Percentiles rank a stretch among this genome's conserved stretches.
Conservation (phyloP, 2,329 filamentous ascomycete genomes). For the Aureobasidium zeae region DNA sequence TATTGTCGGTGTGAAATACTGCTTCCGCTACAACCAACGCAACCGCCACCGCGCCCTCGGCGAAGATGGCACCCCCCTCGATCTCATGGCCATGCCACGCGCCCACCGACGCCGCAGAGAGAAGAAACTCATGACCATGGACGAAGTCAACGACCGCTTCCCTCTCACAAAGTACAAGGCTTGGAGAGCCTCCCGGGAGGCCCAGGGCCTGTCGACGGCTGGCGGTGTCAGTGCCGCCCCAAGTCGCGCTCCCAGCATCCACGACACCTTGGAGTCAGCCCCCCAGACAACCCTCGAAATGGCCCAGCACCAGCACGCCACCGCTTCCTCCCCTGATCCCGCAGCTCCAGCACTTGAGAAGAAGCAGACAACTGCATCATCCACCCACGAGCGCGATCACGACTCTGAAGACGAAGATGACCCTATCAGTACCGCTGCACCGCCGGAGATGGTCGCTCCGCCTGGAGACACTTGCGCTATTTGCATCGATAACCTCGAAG, state of each 20-base stretch:
- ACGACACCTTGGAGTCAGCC: slow-evolving; percentile 8
- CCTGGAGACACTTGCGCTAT: slow-evolving; percentile 93
- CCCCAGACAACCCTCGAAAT: slow-evolving; percentile 31
- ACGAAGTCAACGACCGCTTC: slow-evolving; percentile 96
- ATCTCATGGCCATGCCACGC: slow-evolving; percentile 73
- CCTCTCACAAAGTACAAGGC: slow-evolving; percentile 93
- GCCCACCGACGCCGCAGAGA: slow-evolving; percentile 80
- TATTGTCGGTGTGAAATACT: slow-evolving; percentile 98
- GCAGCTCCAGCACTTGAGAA: slow-evolving; percentile 25
- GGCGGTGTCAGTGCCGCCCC: slow-evolving; percentile 71
- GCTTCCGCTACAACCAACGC: slow-evolving; percentile 94
- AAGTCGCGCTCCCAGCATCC: slow-evolving; percentile 63
- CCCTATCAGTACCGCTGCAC: slow-evolving; percentile 72
- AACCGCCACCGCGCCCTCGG: slow-evolving; percentile 71
- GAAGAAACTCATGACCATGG: slow-evolving; percentile 98
- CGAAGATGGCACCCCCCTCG: slow-evolving; percentile 74
- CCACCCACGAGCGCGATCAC: slow-evolving; percentile 19
- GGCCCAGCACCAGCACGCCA: slow-evolving; percentile 40
- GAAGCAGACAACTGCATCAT: slow-evolving; percentile 27
- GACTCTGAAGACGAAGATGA: slow-evolving; percentile 58
- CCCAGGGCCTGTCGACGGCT: slow-evolving; percentile 70
- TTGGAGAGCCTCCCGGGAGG: slow-evolving; percentile 77
- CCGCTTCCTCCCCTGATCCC: slow-evolving; percentile 22
- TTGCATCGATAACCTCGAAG: slow-evolving; percentile 86
- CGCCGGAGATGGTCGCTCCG: slow-evolving; percentile 68